Percentiles rank a stretch among this genome's conserved stretches.
Conservation (phyloP, 371 early-diverging fungal genomes). For the Mucor lusitanicus region DNA sequence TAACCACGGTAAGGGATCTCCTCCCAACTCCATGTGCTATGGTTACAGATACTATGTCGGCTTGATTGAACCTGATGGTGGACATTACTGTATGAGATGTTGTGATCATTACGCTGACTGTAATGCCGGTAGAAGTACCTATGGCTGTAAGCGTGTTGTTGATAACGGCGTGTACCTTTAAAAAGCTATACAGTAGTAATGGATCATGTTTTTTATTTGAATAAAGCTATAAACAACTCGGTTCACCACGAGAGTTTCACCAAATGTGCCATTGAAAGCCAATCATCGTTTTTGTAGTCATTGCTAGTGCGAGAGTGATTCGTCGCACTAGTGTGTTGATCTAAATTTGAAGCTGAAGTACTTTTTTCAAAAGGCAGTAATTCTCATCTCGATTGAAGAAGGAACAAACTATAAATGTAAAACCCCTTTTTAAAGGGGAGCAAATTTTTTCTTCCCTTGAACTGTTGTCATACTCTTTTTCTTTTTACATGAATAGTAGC, state of each 20-base stretch:
- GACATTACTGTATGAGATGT: constrained; percentile 32
- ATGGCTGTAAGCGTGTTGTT: constrained; percentile 37
- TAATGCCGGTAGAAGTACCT: constrained; percentile 37
- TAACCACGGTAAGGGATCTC: constrained; percentile 33
- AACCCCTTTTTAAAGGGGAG: neutral
- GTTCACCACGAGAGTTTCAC: too few relatives aligned
- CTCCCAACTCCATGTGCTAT: constrained; percentile 26
- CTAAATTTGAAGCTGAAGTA: too few relatives aligned
- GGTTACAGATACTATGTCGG: constrained; percentile 35
- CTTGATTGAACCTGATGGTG: constrained; percentile 29
- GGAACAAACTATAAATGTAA: too few relatives aligned
- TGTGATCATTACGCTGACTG: constrained; percentile 30
- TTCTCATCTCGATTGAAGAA: too few relatives aligned
- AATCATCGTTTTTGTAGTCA: too few relatives aligned
- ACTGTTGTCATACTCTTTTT: neutral
- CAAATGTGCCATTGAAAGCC: too few relatives aligned
- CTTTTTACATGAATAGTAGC: neutral
- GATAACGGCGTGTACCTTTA: constrained; percentile 8
- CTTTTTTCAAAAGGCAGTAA: too few relatives aligned
- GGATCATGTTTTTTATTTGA: neutral
- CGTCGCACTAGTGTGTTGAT: too few relatives aligned
- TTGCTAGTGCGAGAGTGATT: too few relatives aligned
- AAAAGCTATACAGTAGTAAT: neutral
- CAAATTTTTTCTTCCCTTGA: neutral
- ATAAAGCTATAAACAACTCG: too few relatives aligned